Base-by-base conservation (phyloP, 148 eudicot genomes). In the Nyssa sinensis region DNA sequence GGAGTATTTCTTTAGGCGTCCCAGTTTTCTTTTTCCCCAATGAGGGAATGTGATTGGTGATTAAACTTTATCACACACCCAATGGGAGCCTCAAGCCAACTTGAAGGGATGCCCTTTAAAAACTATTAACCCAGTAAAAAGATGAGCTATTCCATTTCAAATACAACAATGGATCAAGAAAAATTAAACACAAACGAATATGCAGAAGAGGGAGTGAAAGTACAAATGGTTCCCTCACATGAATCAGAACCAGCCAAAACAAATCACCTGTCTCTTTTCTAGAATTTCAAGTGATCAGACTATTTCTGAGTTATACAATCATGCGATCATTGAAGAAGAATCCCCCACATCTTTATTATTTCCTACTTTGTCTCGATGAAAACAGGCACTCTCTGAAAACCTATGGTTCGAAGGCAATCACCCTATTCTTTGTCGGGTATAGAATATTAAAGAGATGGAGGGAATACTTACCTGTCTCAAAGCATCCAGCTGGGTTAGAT, bases 391-490 rank as follows among this genome's bases (percentile, higher is more conserved):
- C 66, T n/a, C 8, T 35, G 44, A 32, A 78, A 75, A 62, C 84
- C 80, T 79, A 69, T 23, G 30, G 29, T 25, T 63, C 30, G 30
- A 47, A 35, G 3, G 10, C 10, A 37, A 37, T 37, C 10, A 37
- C 44, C 6, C 2, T n/a, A 37, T 37, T 37, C 44, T 37, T 37
- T 37, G 44, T 37, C 1, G 23, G 27, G 44, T 4, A 25, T 4
- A 35, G 12, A 65, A 10, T 5, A 21, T 19, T 72, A n/a, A 65
- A 57, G 8, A 69, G 37, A 59, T 66, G 31, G 29, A 80, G 70
- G 67, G 65, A 64, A 33, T 24, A 78, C 78, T 70, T 72, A 77
- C 87, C 80, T 70, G 80, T 62, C 74, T 76, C 77, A 77, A 58
- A 72, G 73, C 66, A 58, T 33, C 69, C 79, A 68, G 71, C 5